Evolutionary conservation across 345 rosid genomes (phyloP).

Genomic region (Cardamine occulta): DNA sequence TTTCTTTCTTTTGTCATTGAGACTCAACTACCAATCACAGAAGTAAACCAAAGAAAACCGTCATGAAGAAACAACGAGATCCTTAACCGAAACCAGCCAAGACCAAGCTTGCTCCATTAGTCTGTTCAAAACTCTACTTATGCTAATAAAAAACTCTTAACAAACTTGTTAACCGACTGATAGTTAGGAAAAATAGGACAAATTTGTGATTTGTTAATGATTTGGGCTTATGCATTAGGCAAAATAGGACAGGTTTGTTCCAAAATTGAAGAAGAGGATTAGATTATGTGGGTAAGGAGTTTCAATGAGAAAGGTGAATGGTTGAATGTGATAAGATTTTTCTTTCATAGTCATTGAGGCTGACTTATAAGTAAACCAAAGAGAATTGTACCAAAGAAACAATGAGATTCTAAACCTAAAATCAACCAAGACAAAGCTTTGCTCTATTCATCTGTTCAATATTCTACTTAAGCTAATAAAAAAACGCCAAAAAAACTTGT

Average conservation of each 20-base stretch:
- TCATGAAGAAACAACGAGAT: background rate
- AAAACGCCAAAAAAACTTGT: too few relatives aligned
- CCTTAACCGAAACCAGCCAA: background rate
- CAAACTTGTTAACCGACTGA: background rate
- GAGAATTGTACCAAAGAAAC: background rate
- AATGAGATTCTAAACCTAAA: too few relatives aligned
- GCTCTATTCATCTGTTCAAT: background rate
- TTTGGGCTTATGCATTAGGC: background rate
- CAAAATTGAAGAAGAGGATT: background rate
- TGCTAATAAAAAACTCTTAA: background rate
- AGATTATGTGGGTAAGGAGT: background rate
- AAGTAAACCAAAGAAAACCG: background rate
- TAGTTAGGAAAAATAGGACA: too few relatives aligned
- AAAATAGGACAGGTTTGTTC: background rate
- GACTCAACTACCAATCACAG: background rate
- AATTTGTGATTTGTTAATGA: background rate
- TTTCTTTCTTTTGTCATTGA: background rate
- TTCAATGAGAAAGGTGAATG: background rate
- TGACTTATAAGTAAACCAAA: background rate
- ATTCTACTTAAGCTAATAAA: background rate
- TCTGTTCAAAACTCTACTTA: background rate
- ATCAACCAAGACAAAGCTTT: too few relatives aligned
- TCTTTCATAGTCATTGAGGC: too few relatives aligned
- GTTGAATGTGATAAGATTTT: background rate
- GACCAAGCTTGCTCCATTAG: conserved; percentile 22